phyloP scores from a whole-genome alignment of 1,139 yeast species.

The Scheffersomyces quercinus region DNA sequence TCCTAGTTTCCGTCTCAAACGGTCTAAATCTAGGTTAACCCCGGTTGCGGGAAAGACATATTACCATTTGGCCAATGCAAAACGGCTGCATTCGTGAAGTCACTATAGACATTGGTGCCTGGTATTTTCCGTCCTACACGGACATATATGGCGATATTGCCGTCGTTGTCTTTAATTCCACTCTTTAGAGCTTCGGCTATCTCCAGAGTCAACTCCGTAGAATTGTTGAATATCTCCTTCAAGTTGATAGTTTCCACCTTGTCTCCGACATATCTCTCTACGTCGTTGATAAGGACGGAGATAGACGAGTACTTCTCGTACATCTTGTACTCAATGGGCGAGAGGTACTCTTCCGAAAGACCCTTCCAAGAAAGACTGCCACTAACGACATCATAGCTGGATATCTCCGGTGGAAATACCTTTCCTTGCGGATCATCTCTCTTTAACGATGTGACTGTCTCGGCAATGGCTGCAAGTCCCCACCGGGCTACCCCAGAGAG shows the following conservation, averaged over 20 bases:
- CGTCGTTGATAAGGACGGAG: conserved; percentile 72
- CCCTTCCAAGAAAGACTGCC: conserved; percentile 39
- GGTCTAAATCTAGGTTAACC: conserved; percentile 13
- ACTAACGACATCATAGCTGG: conserved; percentile 30
- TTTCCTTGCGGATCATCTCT: conserved; percentile 76
- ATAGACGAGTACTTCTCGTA: conserved; percentile 38
- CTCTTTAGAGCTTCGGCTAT: conserved; percentile 14
- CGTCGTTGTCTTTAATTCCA: conserved; percentile 22
- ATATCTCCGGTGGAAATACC: conserved; percentile 57
- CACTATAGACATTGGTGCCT: conserved; percentile 40
- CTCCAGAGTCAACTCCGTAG: conserved; percentile 21
- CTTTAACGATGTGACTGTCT: conserved; percentile 65
- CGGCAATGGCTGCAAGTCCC: conserved; percentile 91
- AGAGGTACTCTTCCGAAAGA: conserved; percentile 3
- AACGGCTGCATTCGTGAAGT: conserved; percentile 59
- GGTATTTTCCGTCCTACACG: conserved; percentile 57
- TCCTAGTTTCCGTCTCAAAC: too few species aligned
- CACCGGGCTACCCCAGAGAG: conserved; percentile 87
- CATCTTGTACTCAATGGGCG: conserved; percentile 5
- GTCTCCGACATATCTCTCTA: conserved; percentile 69
- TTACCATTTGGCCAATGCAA: conserved; percentile 59
- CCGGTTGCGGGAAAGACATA: conserved; percentile 33
- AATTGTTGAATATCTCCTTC: conserved; percentile 32
- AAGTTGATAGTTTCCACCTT: conserved; percentile 42
- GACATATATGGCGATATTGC: conserved; percentile 46